Evolutionary conservation across 1,284 basidiomycete genomes (phyloP), one percentile per base, ranked within the genome.

Genomic region (Phellopilus nigrolimitatus): DNA sequence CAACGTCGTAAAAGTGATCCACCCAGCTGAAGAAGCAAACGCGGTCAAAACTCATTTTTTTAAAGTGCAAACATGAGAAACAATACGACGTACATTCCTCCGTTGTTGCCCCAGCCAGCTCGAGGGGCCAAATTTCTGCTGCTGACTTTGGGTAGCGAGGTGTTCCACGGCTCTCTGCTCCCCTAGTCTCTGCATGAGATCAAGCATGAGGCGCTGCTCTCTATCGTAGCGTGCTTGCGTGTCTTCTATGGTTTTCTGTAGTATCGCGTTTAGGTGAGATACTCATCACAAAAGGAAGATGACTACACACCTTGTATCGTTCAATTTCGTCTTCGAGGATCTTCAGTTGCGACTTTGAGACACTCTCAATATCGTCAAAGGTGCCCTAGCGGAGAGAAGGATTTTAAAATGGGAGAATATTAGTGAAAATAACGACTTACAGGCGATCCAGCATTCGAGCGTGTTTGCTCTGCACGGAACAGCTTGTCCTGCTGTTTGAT

Each of bases 401-500:
- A 24, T n/a, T n/a, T n/a, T n/a, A n/a, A n/a, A 43, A 19, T 4
- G 34, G n/a, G 33, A 31, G n/a, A n/a, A n/a, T n/a, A n/a, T n/a
- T n/a, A n/a, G n/a, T n/a, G 28, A 28, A 39, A 6, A 21, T 39
- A 53, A 40, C 30, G 40, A 19, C 21, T 51, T 43, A 51, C 59
- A 30, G 64, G 59, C 6, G 58, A 54, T n/a, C 58, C 21, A 24
- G 47, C 25, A 27, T 44, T 53, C 41, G 39, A 53, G 38, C 33
- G 51, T 33, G 47, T 19, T 43, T 84, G 81, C 57, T 88, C 82
- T 62, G 88, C 84, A 60, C 86, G 88, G 69, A 91, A 87, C 27
- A 92, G 72, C 59, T 90, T 89, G 70, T 95, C 92, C 66, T 97
- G 94, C 47, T 84, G 78, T 66, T 91, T 91, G 72, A 97, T 94